Evolutionary conservation across 805 yeast species (phyloP).

Genomic region (Sungouiozyma ichnusensis): DNA sequence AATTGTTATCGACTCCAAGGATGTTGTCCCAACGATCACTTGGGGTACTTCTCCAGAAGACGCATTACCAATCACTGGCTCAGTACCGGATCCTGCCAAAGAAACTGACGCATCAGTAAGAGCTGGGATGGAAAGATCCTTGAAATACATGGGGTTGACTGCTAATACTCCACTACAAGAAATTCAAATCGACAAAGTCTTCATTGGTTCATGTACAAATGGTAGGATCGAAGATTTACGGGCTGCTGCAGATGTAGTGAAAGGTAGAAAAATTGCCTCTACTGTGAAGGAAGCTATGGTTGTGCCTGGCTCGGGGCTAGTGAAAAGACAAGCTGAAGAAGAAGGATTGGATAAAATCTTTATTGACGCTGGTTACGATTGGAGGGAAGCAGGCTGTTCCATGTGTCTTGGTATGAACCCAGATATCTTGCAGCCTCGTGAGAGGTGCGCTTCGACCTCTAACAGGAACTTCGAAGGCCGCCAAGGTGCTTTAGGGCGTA

Average conservation of each 20-base stretch:
- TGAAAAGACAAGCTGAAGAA: constrained; percentile 83
- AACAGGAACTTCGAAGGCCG: constrained; percentile 99
- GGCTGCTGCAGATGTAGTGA: constrained; percentile 87
- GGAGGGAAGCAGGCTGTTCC: constrained; percentile 99
- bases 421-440: constrained; percentile 87
- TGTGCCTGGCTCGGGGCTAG: constrained; percentile 96
- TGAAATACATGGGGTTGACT: constrained; percentile 80
- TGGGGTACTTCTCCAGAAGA: constrained; percentile 99
- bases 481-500: constrained; percentile 93
- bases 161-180: constrained; percentile 72
- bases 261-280: constrained; percentile 79
- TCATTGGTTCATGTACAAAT: constrained; percentile 97
- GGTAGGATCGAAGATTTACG: constrained; percentile 95
- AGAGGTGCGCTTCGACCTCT: constrained; percentile 97
- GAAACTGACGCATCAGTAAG: constrained; percentile 62
- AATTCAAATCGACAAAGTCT: constrained; percentile 82
- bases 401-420: constrained; percentile 99
- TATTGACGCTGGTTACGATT: constrained; percentile 85
- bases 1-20: constrained; percentile 68
- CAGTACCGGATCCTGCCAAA: constrained; percentile 82
- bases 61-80: constrained; percentile 86
- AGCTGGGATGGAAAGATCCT: constrained; percentile 83
- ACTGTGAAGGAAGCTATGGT: constrained; percentile 75
- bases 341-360: constrained; percentile 93
- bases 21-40: constrained; percentile 90